A percentile compares a stretch with the other conserved stretches of the same genome.
phyloP scores from a whole-genome alignment of 441 rosid species.

The Brassica balearica region DNA sequence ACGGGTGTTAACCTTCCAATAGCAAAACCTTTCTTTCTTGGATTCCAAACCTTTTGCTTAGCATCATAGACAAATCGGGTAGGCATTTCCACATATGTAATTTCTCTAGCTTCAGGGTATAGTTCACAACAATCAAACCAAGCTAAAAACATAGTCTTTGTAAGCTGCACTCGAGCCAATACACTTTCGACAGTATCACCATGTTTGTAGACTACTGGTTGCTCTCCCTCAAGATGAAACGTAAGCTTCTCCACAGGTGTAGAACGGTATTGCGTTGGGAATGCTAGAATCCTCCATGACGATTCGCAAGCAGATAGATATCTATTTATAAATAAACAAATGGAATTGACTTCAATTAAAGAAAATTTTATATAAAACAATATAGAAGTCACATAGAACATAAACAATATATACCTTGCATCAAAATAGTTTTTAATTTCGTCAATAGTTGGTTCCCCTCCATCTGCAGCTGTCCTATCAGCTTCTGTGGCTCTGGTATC shows the following conservation, averaged over 20 bases:
- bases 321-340: background rate
- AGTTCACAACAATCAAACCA: background rate
- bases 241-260: background rate
- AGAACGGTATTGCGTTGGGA: background rate
- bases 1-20: background rate
- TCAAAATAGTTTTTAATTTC: background rate
- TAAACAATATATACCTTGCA: background rate
- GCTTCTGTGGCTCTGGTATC: background rate
- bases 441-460: background rate
- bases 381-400: background rate
- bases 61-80: background rate
- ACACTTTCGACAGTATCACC: background rate
- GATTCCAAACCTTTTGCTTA: background rate
- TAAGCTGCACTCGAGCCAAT: background rate
- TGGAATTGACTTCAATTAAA: too few species aligned
- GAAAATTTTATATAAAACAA: background rate
- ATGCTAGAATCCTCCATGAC: background rate
- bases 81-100: background rate
- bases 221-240: background rate
- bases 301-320: background rate
- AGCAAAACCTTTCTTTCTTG: background rate
- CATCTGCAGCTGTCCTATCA: background rate
- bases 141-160: background rate
- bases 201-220: background rate
- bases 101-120: background rate